Evolutionary conservation across 495 filamentous ascomycete species (phyloP).

Genomic region (Lasiosphaeria hispida): DNA sequence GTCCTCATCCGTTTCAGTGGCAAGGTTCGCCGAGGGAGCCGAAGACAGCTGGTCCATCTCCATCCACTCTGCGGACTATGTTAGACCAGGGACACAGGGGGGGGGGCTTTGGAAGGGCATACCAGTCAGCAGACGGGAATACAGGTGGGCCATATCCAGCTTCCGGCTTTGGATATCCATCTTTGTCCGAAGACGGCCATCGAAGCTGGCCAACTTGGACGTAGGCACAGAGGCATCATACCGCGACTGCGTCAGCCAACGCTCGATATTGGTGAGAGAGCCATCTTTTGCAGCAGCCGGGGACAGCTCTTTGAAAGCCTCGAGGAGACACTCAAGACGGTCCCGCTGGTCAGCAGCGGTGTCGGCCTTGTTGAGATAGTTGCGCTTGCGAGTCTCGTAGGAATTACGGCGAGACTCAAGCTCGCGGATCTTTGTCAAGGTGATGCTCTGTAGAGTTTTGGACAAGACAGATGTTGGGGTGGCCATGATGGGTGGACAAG

Average conservation of each 20-base stretch:
- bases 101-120: neutral
- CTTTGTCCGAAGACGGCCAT: conserved; percentile 39
- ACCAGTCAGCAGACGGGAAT: conserved; percentile 55
- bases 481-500: conserved; percentile 26
- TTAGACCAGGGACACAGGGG: neutral
- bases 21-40: conserved; percentile 17
- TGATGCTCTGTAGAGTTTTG: conserved; percentile 64
- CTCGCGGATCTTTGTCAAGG: conserved; percentile 60
- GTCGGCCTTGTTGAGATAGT: conserved; percentile 32
- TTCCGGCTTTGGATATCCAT: conserved; percentile 50
- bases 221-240: conserved; percentile 37
- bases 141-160: conserved; percentile 59
- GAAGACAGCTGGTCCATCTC: conserved; percentile 41
- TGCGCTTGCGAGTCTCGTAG: conserved; percentile 48
- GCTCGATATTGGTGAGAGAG: conserved; percentile 30
- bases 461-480: conserved; percentile 45
- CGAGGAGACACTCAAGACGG: conserved; percentile 37
- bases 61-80: conserved; percentile 53
- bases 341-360: conserved; percentile 29
- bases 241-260: conserved; percentile 39
- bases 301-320: conserved; percentile 40
- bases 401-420: conserved; percentile 57
- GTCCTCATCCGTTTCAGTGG: conserved; percentile 21
- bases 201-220: conserved; percentile 37
- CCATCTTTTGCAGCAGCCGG: conserved; percentile 22